These are phyloP conservation scores for Vachellia pachyceras DNA, from an alignment of 306 rosid genomes.

Conservation along the genomic window DNA sequence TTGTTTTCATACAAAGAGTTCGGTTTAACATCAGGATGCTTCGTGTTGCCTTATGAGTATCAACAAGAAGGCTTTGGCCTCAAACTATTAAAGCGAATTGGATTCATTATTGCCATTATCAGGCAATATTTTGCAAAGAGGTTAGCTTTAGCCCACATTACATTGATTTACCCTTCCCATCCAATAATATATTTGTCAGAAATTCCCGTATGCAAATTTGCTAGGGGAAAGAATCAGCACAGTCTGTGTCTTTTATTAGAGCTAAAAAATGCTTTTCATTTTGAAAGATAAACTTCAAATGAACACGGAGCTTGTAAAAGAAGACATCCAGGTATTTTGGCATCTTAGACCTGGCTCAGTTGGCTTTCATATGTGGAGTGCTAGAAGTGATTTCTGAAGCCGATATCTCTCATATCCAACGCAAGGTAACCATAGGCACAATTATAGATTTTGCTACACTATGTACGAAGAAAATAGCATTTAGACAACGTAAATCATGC, in stretches of 20 bases:
- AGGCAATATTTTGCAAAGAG: not conserved
- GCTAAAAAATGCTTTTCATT: not conserved
- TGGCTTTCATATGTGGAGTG: not conserved
- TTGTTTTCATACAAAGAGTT: not conserved
- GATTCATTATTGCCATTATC: not conserved
- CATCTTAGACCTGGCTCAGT: not conserved
- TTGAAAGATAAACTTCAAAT: not conserved
- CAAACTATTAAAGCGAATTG: not conserved
- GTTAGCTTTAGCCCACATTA: not conserved
- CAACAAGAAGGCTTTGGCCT: not conserved
- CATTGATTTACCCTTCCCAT: not conserved
- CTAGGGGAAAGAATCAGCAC: not conserved
- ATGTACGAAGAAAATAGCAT: not conserved
- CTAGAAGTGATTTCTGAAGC: not conserved
- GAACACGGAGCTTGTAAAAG: not conserved
- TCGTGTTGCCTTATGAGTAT: not conserved
- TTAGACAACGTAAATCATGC: too few relatives aligned
- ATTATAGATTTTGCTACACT: not conserved
- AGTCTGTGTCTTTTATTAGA: not conserved
- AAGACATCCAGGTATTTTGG: not conserved
- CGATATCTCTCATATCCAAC: not conserved
- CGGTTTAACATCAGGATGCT: not conserved
- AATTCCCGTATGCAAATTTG: not conserved
- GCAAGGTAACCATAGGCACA: not conserved
- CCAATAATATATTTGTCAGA: not conserved